These are phyloP conservation scores for Pythium pyrilobum DNA, from an alignment of 352 stramenopile genomes.

Conservation along the genomic window DNA sequence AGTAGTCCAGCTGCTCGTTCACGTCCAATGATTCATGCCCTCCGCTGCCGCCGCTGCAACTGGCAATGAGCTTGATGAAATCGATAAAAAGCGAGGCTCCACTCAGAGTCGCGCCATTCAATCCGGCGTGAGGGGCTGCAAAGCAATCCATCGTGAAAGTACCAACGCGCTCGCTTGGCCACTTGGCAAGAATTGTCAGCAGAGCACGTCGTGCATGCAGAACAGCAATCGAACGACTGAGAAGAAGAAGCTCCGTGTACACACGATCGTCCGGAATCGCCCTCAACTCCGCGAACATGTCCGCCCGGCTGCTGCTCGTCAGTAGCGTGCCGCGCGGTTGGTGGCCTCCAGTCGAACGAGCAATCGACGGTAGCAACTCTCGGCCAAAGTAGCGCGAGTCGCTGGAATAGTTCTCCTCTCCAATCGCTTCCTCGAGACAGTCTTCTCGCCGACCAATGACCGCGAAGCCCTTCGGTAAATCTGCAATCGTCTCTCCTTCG, in stretches of 20 bases:
- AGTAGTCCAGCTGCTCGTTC: slow-evolving; percentile 16
- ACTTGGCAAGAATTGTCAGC: slow-evolving; percentile 74
- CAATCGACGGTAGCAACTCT: slow-evolving; percentile 71
- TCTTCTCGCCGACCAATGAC: slow-evolving; percentile 79
- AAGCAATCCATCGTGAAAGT: slow-evolving; percentile 52
- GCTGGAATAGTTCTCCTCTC: slow-evolving; percentile 78
- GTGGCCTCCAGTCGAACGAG: slow-evolving; percentile 44
- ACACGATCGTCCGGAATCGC: slow-evolving; percentile 72
- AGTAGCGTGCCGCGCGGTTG: slow-evolving; percentile 21
- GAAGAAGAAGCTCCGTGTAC: slow-evolving; percentile 68
- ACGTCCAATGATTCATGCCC: neutral
- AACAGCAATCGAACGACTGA: slow-evolving; percentile 75
- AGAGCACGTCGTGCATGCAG: slow-evolving; percentile 72
- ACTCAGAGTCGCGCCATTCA: neutral
- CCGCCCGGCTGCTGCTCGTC: slow-evolving; percentile 44
- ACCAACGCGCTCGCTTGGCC: slow-evolving; percentile 51
- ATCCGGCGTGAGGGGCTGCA: slow-evolving; percentile 12
- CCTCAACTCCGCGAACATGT: slow-evolving; percentile 72
- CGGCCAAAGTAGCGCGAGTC: slow-evolving; percentile 76
- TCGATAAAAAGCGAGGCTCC: slow-evolving; percentile 57
- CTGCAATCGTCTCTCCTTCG: slow-evolving; percentile 31
- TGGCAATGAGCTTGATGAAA: slow-evolving; percentile 81
- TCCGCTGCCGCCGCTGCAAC: slow-evolving; percentile 36
- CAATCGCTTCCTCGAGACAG: slow-evolving; percentile 77
- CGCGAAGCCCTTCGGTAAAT: slow-evolving; percentile 59